Conservation (phyloP, 2,329 filamentous ascomycete species). For the Colletotrichum paranaense region DNA sequence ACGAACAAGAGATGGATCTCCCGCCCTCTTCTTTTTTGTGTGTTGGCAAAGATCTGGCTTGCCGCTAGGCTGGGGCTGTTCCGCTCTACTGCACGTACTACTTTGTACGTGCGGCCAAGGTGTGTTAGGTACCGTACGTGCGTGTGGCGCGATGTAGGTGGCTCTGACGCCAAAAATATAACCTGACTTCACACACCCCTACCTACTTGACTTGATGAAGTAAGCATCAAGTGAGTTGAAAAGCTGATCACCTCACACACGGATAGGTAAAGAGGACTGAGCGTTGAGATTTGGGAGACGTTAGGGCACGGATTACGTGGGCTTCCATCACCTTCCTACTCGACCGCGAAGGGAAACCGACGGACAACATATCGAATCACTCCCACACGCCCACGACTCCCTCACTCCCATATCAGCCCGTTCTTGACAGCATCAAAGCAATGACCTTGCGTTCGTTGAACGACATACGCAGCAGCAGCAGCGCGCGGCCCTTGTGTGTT, state of each 20-base stretch:
- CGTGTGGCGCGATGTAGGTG: neutral
- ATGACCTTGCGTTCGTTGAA: conserved; percentile 3
- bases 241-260: neutral
- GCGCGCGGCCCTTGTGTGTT: neutral
- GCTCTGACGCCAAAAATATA: neutral
- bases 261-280: neutral
- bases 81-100: conserved; percentile 10
- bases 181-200: neutral
- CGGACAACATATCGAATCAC: no score
- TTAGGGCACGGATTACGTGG: neutral
- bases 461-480: neutral
- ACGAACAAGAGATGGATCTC: neutral
- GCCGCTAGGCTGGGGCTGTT: neutral
- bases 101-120: neutral
- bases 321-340: neutral
- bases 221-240: neutral
- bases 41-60: neutral
- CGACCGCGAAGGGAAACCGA: neutral
- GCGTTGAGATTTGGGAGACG: neutral
- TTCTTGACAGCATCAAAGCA: conserved; percentile 20
- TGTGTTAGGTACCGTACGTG: no score
- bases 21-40: no score
- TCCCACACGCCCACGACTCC: neutral
- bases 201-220: neutral
- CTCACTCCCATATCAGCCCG: neutral